Percentiles rank a stretch among this genome's conserved stretches.
phyloP scores from a whole-genome alignment of 305 asterid species.

The Solanum hybrid region DNA sequence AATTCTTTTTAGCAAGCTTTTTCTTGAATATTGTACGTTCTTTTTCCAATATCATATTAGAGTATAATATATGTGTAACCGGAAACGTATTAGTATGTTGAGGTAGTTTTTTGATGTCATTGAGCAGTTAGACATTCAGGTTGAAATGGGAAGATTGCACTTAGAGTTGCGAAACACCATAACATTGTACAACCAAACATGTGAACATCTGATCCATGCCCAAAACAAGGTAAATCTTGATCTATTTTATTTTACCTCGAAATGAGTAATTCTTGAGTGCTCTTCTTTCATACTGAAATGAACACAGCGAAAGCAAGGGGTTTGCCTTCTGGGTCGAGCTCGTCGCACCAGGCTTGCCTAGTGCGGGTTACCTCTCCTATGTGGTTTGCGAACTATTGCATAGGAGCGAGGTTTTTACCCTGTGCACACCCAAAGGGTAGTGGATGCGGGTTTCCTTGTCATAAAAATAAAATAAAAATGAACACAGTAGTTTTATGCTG shows the following conservation, averaged over 20 bases:
- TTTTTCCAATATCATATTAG: constrained; percentile 5
- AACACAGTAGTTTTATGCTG: background rate
- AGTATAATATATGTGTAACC: background rate
- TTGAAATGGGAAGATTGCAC: constrained; percentile 52
- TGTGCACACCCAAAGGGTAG: too few relatives aligned
- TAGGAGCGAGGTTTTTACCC: too few relatives aligned
- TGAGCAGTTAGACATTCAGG: constrained; percentile 41
- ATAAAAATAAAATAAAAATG: too few relatives aligned
- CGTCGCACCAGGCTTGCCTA: too few relatives aligned
- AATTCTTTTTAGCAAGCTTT: background rate
- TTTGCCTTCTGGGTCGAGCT: too few relatives aligned
- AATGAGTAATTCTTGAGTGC: background rate
- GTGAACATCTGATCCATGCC: constrained; percentile 58
- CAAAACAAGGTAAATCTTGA: constrained; percentile 51
- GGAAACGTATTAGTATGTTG: background rate
- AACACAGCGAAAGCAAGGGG: background rate
- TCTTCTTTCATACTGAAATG: background rate
- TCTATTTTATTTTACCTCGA: background rate
- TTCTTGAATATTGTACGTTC: background rate
- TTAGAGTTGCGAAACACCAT: constrained; percentile 50
- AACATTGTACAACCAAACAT: constrained; percentile 56
- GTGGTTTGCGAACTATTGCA: too few relatives aligned
- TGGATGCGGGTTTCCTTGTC: too few relatives aligned
- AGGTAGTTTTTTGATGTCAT: constrained; percentile 10
- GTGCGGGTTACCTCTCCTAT: too few relatives aligned